Conservation (phyloP, 176 grass and related monocot species). For the Poa annua region DNA sequence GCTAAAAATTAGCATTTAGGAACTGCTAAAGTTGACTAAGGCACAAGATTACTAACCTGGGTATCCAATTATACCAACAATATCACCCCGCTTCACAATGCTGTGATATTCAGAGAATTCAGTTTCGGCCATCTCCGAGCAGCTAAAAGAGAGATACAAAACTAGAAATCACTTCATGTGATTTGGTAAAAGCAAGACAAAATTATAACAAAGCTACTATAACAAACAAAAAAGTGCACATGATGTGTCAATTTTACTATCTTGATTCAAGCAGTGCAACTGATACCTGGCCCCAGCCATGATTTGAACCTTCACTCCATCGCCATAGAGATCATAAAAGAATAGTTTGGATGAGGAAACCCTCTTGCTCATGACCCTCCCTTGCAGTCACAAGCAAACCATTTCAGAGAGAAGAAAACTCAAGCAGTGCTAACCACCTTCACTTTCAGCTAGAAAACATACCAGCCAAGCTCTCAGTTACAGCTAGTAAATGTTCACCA, state of each 20-base stretch:
- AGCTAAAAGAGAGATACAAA: constrained; percentile 35
- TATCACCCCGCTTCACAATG: constrained; percentile 65
- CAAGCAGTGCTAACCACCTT: background rate
- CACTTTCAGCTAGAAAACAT: background rate
- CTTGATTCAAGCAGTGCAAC: background rate
- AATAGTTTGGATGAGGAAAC: constrained; percentile 66
- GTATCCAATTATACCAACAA: constrained; percentile 65
- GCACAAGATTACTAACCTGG: constrained; percentile 48
- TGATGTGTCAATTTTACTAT: background rate
- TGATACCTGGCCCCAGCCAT: constrained; percentile 67
- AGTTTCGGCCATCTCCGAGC: constrained; percentile 50
- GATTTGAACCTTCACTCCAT: constrained; percentile 64
- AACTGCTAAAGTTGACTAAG: background rate
- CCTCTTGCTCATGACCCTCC: constrained; percentile 77
- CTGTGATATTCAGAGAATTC: constrained; percentile 59
- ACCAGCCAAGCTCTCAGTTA: constrained; percentile 57
- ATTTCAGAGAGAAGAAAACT: background rate
- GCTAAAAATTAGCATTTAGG: background rate
- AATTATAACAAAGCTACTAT: background rate
- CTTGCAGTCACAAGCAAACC: constrained; percentile 28
- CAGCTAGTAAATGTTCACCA: constrained; percentile 38
- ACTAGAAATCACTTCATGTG: background rate
- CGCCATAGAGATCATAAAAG: constrained; percentile 65
- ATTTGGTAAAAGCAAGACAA: background rate
- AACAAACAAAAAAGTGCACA: background rate